These are phyloP conservation scores for Krasilnikovozyma curviuscula DNA, from an alignment of 768 basidiomycete genomes.

Conservation along the genomic window DNA sequence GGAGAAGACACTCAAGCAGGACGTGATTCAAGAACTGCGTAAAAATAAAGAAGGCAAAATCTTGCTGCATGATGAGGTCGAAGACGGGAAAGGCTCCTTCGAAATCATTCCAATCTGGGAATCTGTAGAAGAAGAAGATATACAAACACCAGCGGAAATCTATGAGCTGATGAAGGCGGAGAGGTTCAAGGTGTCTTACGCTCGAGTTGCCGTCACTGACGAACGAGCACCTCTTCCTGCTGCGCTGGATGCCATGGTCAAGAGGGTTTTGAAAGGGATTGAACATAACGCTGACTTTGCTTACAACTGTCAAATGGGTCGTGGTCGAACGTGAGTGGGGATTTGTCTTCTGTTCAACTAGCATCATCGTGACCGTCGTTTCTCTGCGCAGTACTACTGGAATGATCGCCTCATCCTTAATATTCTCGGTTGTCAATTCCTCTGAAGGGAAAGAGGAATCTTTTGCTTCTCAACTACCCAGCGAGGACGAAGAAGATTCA, in stretches of 20 bases:
- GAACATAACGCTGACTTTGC: conserved; percentile 36
- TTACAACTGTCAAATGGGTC: conserved; percentile 96
- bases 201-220: conserved; percentile 82
- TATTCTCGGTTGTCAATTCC: conserved; percentile 39
- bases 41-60: conserved; percentile 48
- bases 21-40: conserved; percentile 65
- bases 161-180: conserved; percentile 23
- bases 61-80: conserved; percentile 84
- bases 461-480: too few relatives aligned
- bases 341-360: conserved; percentile 30
- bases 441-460: not conserved
- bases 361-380: not conserved
- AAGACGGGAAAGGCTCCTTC: conserved; percentile 75
- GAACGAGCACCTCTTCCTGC: conserved; percentile 89
- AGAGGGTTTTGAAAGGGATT: conserved; percentile 40
- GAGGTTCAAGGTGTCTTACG: conserved; percentile 27
- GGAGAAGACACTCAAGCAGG: conserved; percentile 70
- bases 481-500: not conserved
- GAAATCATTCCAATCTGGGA: conserved; percentile 92
- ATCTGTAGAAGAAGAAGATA: conserved; percentile 36
- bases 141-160: conserved; percentile 26
- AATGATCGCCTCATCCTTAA: conserved; percentile 75
- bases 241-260: conserved; percentile 58
- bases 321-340: conserved; percentile 18
- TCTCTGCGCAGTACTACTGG: conserved; percentile 58